Evolutionary conservation across 2,329 filamentous ascomycete genomes (phyloP), one percentile per base, ranked within the genome.

Genomic region (Colletotrichum lindemuthianum): DNA sequence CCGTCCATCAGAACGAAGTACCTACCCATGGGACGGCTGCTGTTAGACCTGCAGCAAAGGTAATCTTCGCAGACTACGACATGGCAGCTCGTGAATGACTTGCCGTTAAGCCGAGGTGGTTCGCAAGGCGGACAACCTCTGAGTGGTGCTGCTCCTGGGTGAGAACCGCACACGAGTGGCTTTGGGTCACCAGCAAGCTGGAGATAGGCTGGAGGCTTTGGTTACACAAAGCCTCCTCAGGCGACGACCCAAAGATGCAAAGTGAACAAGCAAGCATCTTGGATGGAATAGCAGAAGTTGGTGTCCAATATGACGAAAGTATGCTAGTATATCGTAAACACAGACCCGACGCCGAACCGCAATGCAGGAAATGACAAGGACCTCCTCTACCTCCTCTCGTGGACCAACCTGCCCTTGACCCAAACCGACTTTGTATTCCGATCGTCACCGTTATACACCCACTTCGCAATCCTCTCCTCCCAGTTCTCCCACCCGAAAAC

Each of bases 401-500:
- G 93, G 51, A 97, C 96, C 75, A 96, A 77, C 68, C 88, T 80
- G 3, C 96, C 96, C 74, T 85, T 88, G 2, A 98, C 93, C 95
- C 95, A 99, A 6, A 99, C 96, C 70, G 85, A 88, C 71, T 84
- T 85, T 3, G 93, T 95, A 76, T 98, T 98, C 70, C 95, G 84
- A 78, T 98, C 96, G 80, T 98, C 94, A 0, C 96, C 96, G 69
- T 88, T 91, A 78, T 92, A 99, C 66, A 98, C 82, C 96, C 96
- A 99, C 82, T 99, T 99, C 56, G 92, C 92, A 10, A 98, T 79
- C 72, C 83, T 87, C 72, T 98, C 92, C 43, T 90, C 87, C 92
- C 92, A 96, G n/a, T 74, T 86, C 84, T 98, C 95, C 86, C 90
- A 93, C 1, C 93, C 94, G 81, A 97, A 99, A 0, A 97, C 76